These are phyloP conservation scores for Colletotrichum spaethianum DNA, from an alignment of 2,329 filamentous ascomycete genomes.

Conservation along the genomic window DNA sequence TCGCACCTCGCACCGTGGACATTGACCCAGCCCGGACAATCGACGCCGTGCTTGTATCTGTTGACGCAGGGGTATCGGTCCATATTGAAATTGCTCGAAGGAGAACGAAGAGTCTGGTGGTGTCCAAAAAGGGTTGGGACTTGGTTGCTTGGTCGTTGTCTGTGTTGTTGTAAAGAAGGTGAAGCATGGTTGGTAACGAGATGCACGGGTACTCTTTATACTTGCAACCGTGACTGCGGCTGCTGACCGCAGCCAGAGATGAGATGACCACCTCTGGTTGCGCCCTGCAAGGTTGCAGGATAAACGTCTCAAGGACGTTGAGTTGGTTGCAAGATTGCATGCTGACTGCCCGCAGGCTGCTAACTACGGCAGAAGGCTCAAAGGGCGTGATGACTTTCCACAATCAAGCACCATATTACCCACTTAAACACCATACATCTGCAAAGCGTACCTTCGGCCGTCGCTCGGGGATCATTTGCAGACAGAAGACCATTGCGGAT, in stretches of 20 bases:
- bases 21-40: slow-evolving; percentile 36
- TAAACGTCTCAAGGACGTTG: neutral
- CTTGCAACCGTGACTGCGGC: slow-evolving; percentile 2
- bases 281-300: slow-evolving; percentile 12
- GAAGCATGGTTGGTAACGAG: neutral
- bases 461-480: slow-evolving; percentile 6
- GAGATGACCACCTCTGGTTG: slow-evolving; percentile 1
- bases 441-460: slow-evolving; percentile 23
- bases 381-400: neutral
- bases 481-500: slow-evolving; percentile 10
- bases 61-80: slow-evolving; percentile 38
- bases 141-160: neutral
- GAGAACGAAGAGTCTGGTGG: neutral
- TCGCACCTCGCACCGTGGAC: slow-evolving; percentile 31
- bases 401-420: neutral
- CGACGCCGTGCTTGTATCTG: slow-evolving; percentile 39
- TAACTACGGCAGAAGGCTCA: slow-evolving; percentile 22
- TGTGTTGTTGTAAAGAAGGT: slow-evolving; percentile 14
- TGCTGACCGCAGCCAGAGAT: slow-evolving; percentile 12
- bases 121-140: neutral
- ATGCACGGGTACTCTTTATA: slow-evolving; percentile 30
- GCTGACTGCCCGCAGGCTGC: slow-evolving; percentile 27
- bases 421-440: slow-evolving; percentile 16
- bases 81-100: slow-evolving; percentile 13
- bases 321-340: slow-evolving; percentile 29